Evolutionary conservation across 768 basidiomycete species (phyloP).

Genomic region (Lentinula detonsa): DNA sequence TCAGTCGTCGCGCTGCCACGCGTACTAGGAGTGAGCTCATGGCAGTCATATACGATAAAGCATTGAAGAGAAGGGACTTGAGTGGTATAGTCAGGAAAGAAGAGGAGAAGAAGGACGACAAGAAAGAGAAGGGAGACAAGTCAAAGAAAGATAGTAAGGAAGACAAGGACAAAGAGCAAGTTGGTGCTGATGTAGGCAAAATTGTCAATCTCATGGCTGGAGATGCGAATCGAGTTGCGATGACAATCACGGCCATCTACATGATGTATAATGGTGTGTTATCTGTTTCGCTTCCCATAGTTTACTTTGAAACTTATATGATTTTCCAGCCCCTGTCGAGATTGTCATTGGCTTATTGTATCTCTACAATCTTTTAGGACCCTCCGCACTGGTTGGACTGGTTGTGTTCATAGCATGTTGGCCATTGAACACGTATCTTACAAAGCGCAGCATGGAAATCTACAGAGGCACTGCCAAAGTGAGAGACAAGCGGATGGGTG

Average conservation of each 20-base stretch:
- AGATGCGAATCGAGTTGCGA: constrained; percentile 60
- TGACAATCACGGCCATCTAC: constrained; percentile 50
- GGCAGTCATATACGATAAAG: constrained; percentile 85
- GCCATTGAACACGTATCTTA: constrained; percentile 66
- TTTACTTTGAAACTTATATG: background rate
- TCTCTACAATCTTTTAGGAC: constrained; percentile 67
- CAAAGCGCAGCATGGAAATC: constrained; percentile 53
- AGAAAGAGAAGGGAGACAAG: constrained; percentile 11
- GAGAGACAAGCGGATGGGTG: constrained; percentile 71
- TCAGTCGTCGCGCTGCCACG: constrained; percentile 67
- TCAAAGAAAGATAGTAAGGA: constrained; percentile 14
- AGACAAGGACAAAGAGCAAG: constrained; percentile 36
- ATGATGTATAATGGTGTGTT: constrained; percentile 38
- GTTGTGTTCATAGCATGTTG: constrained; percentile 57
- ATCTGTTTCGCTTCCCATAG: background rate
- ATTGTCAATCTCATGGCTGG: constrained; percentile 88
- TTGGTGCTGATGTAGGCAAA: constrained; percentile 84
- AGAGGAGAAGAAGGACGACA: constrained; percentile 23
- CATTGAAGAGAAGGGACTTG: constrained; percentile 76
- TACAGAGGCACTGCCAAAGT: constrained; percentile 55
- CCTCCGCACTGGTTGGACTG: constrained; percentile 74
- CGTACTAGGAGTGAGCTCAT: constrained; percentile 76
- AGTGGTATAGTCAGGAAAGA: constrained; percentile 65
- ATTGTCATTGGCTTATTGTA: constrained; percentile 66
- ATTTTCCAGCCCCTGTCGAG: constrained; percentile 59